Percentiles rank a stretch among this genome's conserved stretches.
These are phyloP conservation scores for Aspergillus asperescens DNA, from an alignment of 495 filamentous ascomycete genomes.

Conservation along the genomic window DNA sequence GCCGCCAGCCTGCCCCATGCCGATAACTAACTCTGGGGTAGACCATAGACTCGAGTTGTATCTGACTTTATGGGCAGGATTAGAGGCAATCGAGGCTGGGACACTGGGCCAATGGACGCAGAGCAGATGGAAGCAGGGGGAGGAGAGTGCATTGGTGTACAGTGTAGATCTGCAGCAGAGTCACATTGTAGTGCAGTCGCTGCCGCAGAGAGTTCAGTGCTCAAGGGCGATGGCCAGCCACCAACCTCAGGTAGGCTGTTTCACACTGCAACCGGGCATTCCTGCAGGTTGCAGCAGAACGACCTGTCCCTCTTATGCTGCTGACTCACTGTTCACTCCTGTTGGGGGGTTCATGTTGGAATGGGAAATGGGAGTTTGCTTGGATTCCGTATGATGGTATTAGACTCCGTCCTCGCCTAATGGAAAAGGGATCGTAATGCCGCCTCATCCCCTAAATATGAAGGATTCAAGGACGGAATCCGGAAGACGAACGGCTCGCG, in stretches of 20 bases:
- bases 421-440: no score
- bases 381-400: not conserved
- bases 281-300: slow-evolving; percentile 14
- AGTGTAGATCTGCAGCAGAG: not conserved
- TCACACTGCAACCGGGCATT: slow-evolving; percentile 12
- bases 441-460: not conserved
- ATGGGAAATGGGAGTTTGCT: no score
- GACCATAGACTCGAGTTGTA: no score
- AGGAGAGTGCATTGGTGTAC: not conserved
- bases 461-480: not conserved
- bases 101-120: not conserved
- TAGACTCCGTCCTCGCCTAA: no score
- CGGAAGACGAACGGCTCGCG: not conserved
- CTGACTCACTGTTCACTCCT: no score
- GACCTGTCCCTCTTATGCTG: slow-evolving; percentile 9
- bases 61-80: no score
- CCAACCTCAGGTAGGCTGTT: slow-evolving; percentile 1
- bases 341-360: no score
- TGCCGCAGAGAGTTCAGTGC: no score
- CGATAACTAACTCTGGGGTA: no score
- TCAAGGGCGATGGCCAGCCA: not conserved
- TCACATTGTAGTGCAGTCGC: no score
- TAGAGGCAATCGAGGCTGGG: not conserved
- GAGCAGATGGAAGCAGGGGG: not conserved
- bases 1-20: no score